These are phyloP conservation scores for Talaromyces wortmannii DNA, from an alignment of 495 filamentous ascomycete genomes.

Conservation along the genomic window DNA sequence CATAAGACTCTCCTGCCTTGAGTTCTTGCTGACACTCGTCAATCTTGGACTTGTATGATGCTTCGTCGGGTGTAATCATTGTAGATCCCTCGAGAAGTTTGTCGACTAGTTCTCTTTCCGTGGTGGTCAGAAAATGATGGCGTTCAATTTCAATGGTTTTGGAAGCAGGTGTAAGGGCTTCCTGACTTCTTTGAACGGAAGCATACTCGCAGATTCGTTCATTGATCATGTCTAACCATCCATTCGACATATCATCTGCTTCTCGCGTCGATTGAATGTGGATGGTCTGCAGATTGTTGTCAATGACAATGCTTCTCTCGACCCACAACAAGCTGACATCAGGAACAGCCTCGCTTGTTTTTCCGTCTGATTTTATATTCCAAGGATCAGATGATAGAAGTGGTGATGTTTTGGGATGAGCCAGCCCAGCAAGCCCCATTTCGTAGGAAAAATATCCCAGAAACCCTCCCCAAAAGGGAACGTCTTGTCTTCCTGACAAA, in stretches of 20 bases:
- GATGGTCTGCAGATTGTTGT: slow-evolving; percentile 54
- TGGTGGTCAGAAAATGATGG: background rate
- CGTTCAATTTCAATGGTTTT: background rate
- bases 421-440: slow-evolving; percentile 54
- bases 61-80: slow-evolving; percentile 39
- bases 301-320: slow-evolving; percentile 72
- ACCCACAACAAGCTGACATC: slow-evolving; percentile 76
- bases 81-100: slow-evolving; percentile 22
- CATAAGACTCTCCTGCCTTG: slow-evolving; percentile 78
- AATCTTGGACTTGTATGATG: slow-evolving; percentile 58
- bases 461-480: slow-evolving; percentile 82
- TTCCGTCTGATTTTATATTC: slow-evolving; percentile 3
- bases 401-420: slow-evolving; percentile 18
- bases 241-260: slow-evolving; percentile 19
- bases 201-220: slow-evolving; percentile 10
- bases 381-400: background rate
- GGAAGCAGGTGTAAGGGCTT: background rate
- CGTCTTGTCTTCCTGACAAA: slow-evolving; percentile 25
- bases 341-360: slow-evolving; percentile 39
- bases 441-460: slow-evolving; percentile 91
- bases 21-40: slow-evolving; percentile 65
- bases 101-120: slow-evolving; percentile 19
- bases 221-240: slow-evolving; percentile 32
- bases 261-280: slow-evolving; percentile 57
- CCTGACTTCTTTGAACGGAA: background rate